phyloP scores from a whole-genome alignment of 768 basidiomycete genomes.

The Chiua virens region DNA sequence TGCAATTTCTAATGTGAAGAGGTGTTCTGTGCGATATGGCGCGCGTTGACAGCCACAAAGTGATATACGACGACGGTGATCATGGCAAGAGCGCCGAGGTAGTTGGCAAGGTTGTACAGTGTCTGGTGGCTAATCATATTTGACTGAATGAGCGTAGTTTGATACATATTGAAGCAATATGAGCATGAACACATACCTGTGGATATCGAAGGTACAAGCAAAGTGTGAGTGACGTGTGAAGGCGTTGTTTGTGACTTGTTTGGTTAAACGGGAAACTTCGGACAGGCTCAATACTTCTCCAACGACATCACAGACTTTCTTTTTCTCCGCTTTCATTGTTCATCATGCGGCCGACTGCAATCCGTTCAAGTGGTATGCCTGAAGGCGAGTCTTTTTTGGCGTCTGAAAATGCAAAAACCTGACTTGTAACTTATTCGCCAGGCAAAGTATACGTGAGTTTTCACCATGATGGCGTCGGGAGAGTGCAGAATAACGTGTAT shows the following conservation, averaged over 20 bases:
- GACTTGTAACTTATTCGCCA: conserved; percentile 28
- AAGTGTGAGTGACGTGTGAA: background rate
- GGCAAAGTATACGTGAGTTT: conserved; percentile 81
- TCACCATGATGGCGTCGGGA: background rate
- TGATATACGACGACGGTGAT: conserved; percentile 87
- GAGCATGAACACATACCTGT: conserved; percentile 15
- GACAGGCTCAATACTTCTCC: conserved; percentile 2
- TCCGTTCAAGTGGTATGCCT: conserved; percentile 75
- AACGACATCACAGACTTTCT: conserved; percentile 1
- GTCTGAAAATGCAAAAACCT: background rate
- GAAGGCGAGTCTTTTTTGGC: conserved; percentile 55
- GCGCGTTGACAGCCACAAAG: conserved; percentile 83
- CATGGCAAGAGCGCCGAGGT: conserved; percentile 84
- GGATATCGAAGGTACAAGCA: background rate
- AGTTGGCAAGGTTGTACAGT: conserved; percentile 79
- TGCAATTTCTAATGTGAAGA: conserved; percentile 4
- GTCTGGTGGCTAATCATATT: conserved; percentile 80
- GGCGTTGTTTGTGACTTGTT: conserved; percentile 34
- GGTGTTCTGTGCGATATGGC: conserved; percentile 36
- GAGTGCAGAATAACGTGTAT: background rate
- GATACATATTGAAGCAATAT: background rate
- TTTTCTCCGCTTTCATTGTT: conserved; percentile 8
- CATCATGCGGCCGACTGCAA: conserved; percentile 52
- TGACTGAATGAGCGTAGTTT: conserved; percentile 12
- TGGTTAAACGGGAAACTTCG: conserved; percentile 34